Evolutionary conservation across 306 rosid genomes (phyloP), one percentile per base, ranked within the genome.

Genomic region (Medicago arabica): DNA sequence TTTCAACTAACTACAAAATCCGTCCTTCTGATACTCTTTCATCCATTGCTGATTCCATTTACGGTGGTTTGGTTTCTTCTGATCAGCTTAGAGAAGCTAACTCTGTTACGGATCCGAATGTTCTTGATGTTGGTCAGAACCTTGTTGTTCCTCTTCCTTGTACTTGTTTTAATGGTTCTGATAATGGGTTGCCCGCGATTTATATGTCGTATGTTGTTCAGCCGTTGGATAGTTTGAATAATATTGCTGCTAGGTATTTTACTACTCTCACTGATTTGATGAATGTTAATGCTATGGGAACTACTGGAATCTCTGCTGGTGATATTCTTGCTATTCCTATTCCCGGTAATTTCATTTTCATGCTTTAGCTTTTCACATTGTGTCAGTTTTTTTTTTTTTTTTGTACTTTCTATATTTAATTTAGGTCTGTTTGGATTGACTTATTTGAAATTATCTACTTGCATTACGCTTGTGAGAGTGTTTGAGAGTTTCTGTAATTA

Each of bases 201-300:
- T 96, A 92, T 74, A 73, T 96, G 79, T 96, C 99, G 9, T 92
- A 96, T 28, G 99, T 96, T 69, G 99, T 92, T 70, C 80, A 62
- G 10, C 88, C 90, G 0, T 81, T 84, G 28, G 99, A 96, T 79
- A 69, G 89, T 23, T 78, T 96, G 72, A 71, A 86, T 19, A 90
- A 86, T 47, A 85, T 96, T 74, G 97, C 99, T 0, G 76, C 90
- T 0, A 85, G 87, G 77, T 96, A 96, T 67, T 76, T 83, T 40
- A 96, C 99, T 11, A 96, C 99, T 25, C 78, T 96, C 16, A 88
- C 98, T 31, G 99, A 96, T 80, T 92, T 96, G 93, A 96, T 96
- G 99, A 87, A 90, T 85, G 99, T 89, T 25, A 96, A 96, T 87
- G 96, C 98, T 39, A 78, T 96, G 99, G 99, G 99, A n/a, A 84